Base-by-base conservation (phyloP, 2,329 filamentous ascomycete genomes). In the Metarhizium robertsii region DNA sequence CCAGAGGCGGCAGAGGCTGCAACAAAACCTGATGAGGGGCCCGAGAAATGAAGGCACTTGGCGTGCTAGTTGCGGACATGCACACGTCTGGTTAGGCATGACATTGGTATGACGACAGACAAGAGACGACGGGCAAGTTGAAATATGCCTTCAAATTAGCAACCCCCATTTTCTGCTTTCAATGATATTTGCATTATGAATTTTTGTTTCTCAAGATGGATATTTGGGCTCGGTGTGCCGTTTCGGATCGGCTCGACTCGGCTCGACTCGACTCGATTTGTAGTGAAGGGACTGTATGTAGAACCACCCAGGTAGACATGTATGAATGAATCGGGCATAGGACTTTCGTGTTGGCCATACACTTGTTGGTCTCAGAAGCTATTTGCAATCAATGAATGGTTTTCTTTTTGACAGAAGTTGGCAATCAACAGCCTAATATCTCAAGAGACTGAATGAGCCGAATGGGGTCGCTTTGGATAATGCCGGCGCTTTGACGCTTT, bases 1-100 rank as follows among this genome's bases (percentile, higher is more conserved):
- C 45, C 57, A 34, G 62, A 62, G 53, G 56, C 63, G 50, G 56
- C 25, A 14, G 25, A 48, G 20, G 45, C 45, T 29, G 45, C 20
- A 11, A 18, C 7, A 14, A 48, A 29, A 16, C 4, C 45, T 30
- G 45, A 30, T 6, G 25, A 48, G 45, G 45, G 25, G 20, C 13
- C 45, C 6, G 14, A 30, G 11, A 48, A 48, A 20, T 48, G 13
- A 30, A 13, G 7, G 18, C 11, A 48, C 25, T 14, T 11, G 45
- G 20, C 20, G 25, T 30, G 13, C 11, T 20, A 30, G 45, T 29
- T 14, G 45, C 25, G 25, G 45, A 29, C 25, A 30, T 48, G 14
- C 20, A 29, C 7, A 18, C 45, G 7, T 10, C 6, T 18, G 8
- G 10, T 30, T 48, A 30, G 16, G 45, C 18, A 48, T 48, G 25